A percentile compares a stretch with the other conserved stretches of the same genome.
phyloP scores from a whole-genome alignment of 2,329 filamentous ascomycete species.

The Geoglossum cookeanum region DNA sequence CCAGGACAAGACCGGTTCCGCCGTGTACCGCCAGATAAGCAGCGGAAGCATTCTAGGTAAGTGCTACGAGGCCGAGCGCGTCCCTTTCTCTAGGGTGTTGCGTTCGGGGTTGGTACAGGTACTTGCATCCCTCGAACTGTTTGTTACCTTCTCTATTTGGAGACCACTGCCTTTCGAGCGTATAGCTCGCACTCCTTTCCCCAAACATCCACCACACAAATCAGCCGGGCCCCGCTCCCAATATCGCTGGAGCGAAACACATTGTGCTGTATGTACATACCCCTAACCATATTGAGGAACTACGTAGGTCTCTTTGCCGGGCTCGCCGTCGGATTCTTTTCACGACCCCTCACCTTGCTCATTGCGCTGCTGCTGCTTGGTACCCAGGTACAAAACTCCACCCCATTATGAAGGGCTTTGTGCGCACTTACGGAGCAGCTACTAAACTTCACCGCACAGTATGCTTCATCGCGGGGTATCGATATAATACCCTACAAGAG shows the following conservation, averaged over 20 bases:
- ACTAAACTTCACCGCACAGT: constrained; percentile 17
- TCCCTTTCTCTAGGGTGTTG: no score
- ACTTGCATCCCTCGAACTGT: neutral
- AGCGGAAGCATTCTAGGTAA: constrained; percentile 5
- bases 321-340: constrained; percentile 49
- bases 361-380: constrained; percentile 44
- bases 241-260: neutral
- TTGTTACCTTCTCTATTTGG: no score
- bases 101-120: no score
- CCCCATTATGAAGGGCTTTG: neutral
- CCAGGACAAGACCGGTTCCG: neutral
- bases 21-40: constrained; percentile 4
- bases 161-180: no score
- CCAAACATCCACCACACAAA: no score
- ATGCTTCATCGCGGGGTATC: constrained; percentile 31
- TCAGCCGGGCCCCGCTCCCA: no score
- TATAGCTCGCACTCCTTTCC: no score
- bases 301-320: constrained; percentile 40
- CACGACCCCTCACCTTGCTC: constrained; percentile 47
- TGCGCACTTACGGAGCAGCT: neutral
- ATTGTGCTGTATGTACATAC: no score
- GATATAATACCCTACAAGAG: constrained; percentile 28
- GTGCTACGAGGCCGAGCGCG: neutral
- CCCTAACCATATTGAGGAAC: neutral
- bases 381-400: constrained; percentile 32